phyloP scores from a whole-genome alignment of 2,329 filamentous ascomycete species.

The Sporothrix variecibatus region DNA sequence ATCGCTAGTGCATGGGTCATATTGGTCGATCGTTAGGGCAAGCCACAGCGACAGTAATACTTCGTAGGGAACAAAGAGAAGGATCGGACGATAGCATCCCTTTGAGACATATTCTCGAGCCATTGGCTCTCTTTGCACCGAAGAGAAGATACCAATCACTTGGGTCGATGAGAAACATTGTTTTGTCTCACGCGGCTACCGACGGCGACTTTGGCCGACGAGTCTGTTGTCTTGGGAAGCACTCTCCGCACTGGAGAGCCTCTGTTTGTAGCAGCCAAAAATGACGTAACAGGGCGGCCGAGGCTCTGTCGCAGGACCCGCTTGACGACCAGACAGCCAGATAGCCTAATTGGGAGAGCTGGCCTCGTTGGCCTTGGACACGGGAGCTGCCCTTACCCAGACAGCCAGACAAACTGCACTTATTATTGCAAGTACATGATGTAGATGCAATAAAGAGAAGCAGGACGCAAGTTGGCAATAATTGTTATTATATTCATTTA shows the following conservation, averaged over 20 bases:
- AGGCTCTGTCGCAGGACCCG: not conserved
- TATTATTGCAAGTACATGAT: not conserved
- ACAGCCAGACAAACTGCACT: too few species aligned
- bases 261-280: not conserved
- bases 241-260: not conserved
- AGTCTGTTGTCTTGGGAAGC: not conserved
- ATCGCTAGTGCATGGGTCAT: not conserved
- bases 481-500: too few species aligned
- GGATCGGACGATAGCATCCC: not conserved
- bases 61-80: not conserved
- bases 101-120: not conserved
- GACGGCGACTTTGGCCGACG: not conserved
- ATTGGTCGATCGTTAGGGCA: not conserved
- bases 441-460: not conserved
- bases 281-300: conserved; percentile 6
- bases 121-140: not conserved
- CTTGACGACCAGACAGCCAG: not conserved
- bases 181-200: not conserved
- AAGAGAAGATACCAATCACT: not conserved
- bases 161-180: not conserved
- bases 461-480: not conserved
- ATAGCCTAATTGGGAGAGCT: not conserved
- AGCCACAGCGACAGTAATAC: not conserved
- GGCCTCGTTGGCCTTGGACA: not conserved
- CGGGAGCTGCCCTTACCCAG: too few species aligned